A percentile compares a stretch with the other conserved stretches of the same genome.
phyloP scores from a whole-genome alignment of 345 rosid genomes.

The Dipteronia sinensis region DNA sequence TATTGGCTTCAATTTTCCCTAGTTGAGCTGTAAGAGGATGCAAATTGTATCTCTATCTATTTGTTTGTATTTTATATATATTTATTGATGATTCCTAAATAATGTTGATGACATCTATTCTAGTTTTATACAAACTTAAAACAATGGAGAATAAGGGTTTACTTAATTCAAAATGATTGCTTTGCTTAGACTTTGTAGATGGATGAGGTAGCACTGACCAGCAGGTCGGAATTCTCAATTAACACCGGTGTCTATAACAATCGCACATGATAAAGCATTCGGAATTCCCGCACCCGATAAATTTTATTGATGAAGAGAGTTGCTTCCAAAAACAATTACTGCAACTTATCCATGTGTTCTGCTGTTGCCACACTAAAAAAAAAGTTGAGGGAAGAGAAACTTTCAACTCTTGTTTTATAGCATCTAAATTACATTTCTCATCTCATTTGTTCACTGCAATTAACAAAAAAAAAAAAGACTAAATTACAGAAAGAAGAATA shows the following conservation, averaged over 20 bases:
- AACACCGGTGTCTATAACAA: no score
- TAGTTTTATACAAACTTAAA: not conserved
- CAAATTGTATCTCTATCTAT: not conserved
- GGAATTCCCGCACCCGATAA: no score
- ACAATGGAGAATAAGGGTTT: slow-evolving; percentile 2
- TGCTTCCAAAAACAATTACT: slow-evolving; percentile 1
- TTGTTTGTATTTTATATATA: not conserved
- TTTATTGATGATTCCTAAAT: not conserved
- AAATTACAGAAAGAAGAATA: not conserved
- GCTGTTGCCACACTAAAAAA: slow-evolving; percentile 15
- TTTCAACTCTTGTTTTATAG: no score
- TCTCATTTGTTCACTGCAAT: not conserved
- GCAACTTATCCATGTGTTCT: not conserved
- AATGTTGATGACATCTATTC: slow-evolving; percentile 8
- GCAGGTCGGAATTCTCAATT: no score
- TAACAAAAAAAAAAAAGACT: not conserved
- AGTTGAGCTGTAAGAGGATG: slow-evolving; percentile 3
- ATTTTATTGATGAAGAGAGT: slow-evolving; percentile 1
- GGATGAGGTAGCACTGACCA: no score
- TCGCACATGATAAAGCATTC: no score
- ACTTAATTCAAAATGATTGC: slow-evolving; percentile 22
- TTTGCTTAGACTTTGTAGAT: not conserved
- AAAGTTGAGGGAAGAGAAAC: no score
- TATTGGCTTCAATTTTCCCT: not conserved
- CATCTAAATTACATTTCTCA: not conserved